Conservation (phyloP, 768 basidiomycete genomes). For the Termitomyces sp. region DNA sequence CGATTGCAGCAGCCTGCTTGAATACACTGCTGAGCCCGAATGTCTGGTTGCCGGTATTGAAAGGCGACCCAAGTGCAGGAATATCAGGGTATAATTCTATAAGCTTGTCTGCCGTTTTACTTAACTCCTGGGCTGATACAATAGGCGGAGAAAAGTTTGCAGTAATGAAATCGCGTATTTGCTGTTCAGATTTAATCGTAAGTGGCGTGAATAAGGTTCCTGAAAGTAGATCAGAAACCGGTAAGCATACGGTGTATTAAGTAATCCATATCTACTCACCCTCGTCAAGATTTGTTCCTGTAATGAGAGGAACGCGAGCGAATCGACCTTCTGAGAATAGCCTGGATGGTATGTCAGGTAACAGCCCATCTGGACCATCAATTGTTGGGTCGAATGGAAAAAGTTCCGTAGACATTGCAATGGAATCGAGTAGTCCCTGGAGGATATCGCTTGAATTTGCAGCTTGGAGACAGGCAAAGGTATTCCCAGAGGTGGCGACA, state of each 20-base stretch:
- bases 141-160: slow-evolving; percentile 22
- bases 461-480: slow-evolving; percentile 23
- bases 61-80: slow-evolving; percentile 38
- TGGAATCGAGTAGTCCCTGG: slow-evolving; percentile 18
- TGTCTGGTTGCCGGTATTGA: slow-evolving; percentile 35
- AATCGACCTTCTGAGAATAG: slow-evolving; percentile 27
- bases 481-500: slow-evolving; percentile 21
- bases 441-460: slow-evolving; percentile 25
- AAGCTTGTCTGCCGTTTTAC: slow-evolving; percentile 15
- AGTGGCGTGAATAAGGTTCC: slow-evolving; percentile 25
- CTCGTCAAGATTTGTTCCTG: slow-evolving; percentile 41
- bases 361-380: slow-evolving; percentile 33
- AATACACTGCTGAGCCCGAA: slow-evolving; percentile 34
- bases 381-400: slow-evolving; percentile 33
- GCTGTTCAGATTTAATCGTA: slow-evolving; percentile 17
- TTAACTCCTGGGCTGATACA: slow-evolving; percentile 12
- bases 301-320: slow-evolving; percentile 35
- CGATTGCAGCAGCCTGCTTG: slow-evolving; percentile 31
- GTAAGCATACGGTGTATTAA: neutral
- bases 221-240: slow-evolving; percentile 3
- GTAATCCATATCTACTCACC: slow-evolving; percentile 19
- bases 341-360: slow-evolving; percentile 31
- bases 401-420: slow-evolving; percentile 15
- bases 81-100: slow-evolving; percentile 35
- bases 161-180: slow-evolving; percentile 15